phyloP scores from a whole-genome alignment of 2,329 filamentous ascomycete genomes.

The Chaetomium strumarium region DNA sequence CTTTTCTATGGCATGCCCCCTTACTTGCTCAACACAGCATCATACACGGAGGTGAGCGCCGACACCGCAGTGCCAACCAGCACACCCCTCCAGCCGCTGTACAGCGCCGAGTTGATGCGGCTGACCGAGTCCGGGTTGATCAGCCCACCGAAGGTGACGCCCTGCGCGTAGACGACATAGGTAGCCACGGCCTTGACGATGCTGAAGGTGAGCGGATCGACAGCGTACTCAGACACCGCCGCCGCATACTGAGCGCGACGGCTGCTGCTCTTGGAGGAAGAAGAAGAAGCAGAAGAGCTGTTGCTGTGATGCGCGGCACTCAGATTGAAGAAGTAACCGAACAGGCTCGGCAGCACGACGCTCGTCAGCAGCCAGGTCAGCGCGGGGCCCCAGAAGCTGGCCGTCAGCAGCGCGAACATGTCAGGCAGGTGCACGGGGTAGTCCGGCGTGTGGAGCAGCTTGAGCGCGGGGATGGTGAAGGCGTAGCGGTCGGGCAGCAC shows the following conservation, averaged over 20 bases:
- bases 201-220: constrained; percentile 88
- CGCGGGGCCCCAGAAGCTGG: constrained; percentile 77
- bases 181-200: constrained; percentile 77
- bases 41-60: constrained; percentile 65
- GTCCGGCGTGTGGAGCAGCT: constrained; percentile 48
- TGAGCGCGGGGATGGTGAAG: constrained; percentile 63
- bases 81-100: constrained; percentile 65
- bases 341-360: constrained; percentile 60
- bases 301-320: constrained; percentile 43
- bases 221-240: constrained; percentile 44
- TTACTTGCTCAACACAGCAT: constrained; percentile 67
- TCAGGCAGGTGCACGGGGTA: constrained; percentile 68
- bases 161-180: constrained; percentile 72
- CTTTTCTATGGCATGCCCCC: neutral
- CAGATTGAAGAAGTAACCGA: constrained; percentile 89
- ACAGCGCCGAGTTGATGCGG: constrained; percentile 60
- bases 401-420: constrained; percentile 69
- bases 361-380: constrained; percentile 71
- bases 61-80: constrained; percentile 64
- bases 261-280: neutral
- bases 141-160: constrained; percentile 56
- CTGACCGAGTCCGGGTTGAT: constrained; percentile 54
- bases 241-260: neutral
- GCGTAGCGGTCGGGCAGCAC: constrained; percentile 67
- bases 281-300: too few species aligned